Evolutionary conservation across 2,329 filamentous ascomycete genomes (phyloP).

Genomic region (Talaromyces sp.): DNA sequence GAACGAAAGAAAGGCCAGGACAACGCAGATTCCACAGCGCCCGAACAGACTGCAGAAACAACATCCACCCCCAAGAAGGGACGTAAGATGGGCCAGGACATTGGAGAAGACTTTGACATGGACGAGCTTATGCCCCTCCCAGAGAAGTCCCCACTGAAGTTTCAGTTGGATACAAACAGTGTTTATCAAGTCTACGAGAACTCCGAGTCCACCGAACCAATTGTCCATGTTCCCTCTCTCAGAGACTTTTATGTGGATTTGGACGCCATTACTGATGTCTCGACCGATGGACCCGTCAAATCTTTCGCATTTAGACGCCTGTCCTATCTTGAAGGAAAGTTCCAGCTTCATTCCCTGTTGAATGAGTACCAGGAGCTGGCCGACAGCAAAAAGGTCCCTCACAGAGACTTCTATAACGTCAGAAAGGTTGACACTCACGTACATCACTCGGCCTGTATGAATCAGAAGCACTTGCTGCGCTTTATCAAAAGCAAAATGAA

Average conservation of each 20-base stretch:
- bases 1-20: slow-evolving; percentile 1
- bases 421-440: slow-evolving; percentile 98
- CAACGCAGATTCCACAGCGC: slow-evolving; percentile 1
- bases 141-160: slow-evolving; percentile 64
- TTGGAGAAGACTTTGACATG: slow-evolving; percentile 88
- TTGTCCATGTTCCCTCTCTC: slow-evolving; percentile 81
- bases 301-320: slow-evolving; percentile 93
- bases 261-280: slow-evolving; percentile 79
- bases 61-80: slow-evolving; percentile 51
- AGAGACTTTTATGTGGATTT: slow-evolving; percentile 95
- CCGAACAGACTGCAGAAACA: slow-evolving; percentile 22
- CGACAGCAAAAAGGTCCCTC: slow-evolving; percentile 94
- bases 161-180: slow-evolving; percentile 72
- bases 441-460: slow-evolving; percentile 99
- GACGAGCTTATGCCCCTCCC: slow-evolving; percentile 73
- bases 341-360: slow-evolving; percentile 85
- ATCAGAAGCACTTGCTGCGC: slow-evolving; percentile 93
- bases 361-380: slow-evolving; percentile 98
- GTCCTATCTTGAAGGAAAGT: slow-evolving; percentile 94
- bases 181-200: slow-evolving; percentile 91
- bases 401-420: slow-evolving; percentile 98
- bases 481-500: slow-evolving; percentile 99
- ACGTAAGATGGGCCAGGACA: slow-evolving; percentile 81
- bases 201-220: slow-evolving; percentile 57
- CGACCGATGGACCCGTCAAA: slow-evolving; percentile 91